A percentile compares a stretch with the other conserved stretches of the same genome.
Evolutionary conservation across 306 rosid species (phyloP).

Genomic region (Medicago truncatula): MtrunA17r5.0-ANR NC_053047.1:32227001-32227500

Average conservation of each 20-base stretch:
- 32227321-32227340: conserved; percentile 4
- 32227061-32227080: conserved; percentile 24
- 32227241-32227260: conserved; percentile 34
- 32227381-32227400: too few relatives aligned
- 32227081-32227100: conserved; percentile 6
- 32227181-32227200: conserved; percentile 71
- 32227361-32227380: too few relatives aligned
- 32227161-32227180: conserved; percentile 70
- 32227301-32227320: conserved; percentile 24
- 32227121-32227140: conserved; percentile 23
- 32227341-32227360: too few relatives aligned
- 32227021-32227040: too few relatives aligned
- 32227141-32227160: conserved; percentile 20
- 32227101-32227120: conserved; percentile 35
- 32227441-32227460: too few relatives aligned
- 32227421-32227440: too few relatives aligned
- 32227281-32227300: conserved; percentile 25
- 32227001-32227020: too few relatives aligned
- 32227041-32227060: too few relatives aligned
- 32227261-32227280: conserved; percentile 35
- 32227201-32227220: conserved; percentile 72
- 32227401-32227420: too few relatives aligned
- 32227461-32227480: too few relatives aligned
- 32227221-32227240: conserved; percentile 69
- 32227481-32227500: too few relatives aligned